Conservation (phyloP, 441 rosid genomes). For the Adansonia madagascariensis region DNA sequence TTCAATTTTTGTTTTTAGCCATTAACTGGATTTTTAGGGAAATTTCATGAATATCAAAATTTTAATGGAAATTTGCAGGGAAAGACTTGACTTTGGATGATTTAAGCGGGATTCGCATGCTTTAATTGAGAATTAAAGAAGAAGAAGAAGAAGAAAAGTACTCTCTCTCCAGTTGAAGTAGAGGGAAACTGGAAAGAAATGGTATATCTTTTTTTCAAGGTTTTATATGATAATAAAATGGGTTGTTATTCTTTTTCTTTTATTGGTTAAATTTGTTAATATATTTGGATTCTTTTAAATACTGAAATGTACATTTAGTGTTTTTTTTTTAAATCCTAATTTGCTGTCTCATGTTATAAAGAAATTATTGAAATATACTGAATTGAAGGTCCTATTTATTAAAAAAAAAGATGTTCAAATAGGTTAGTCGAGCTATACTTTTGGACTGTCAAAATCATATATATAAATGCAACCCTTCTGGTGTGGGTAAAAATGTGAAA, state of each 20-base stretch:
- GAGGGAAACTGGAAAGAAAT: constrained; percentile 33
- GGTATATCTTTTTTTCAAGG: constrained; percentile 30
- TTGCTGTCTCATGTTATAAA: too few relatives aligned
- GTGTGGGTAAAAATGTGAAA: too few relatives aligned
- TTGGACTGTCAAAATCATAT: background rate
- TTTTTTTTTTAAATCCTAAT: background rate
- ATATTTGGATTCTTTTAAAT: background rate
- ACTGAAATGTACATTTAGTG: background rate
- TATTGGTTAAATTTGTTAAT: background rate
- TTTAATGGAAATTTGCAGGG: constrained; percentile 6
- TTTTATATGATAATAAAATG: background rate
- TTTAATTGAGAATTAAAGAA: constrained; percentile 24
- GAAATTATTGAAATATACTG: background rate
- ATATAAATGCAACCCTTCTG: too few relatives aligned
- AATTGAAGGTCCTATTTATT: background rate
- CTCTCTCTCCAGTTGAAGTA: constrained; percentile 13
- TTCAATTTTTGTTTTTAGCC: background rate
- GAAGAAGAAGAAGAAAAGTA: constrained; percentile 20
- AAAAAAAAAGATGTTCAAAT: background rate
- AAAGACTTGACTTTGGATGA: background rate
- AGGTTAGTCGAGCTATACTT: background rate
- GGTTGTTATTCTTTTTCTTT: background rate
- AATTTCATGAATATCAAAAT: background rate
- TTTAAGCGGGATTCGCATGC: background rate
- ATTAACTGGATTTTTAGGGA: background rate